phyloP scores from a whole-genome alignment of 345 rosid species.

The Hibiscus trionum region DNA sequence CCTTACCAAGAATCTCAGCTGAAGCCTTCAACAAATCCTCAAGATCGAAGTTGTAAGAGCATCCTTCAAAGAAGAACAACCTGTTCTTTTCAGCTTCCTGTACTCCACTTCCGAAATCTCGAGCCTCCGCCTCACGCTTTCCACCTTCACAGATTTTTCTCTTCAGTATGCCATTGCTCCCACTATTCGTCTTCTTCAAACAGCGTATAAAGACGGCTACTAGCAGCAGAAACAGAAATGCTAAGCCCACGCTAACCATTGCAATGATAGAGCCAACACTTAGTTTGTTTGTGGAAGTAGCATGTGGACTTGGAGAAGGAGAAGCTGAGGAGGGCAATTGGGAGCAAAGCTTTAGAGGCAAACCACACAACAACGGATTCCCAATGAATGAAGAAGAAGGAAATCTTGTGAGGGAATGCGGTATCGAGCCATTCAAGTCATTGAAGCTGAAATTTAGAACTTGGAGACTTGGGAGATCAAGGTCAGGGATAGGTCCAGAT shows the following conservation, averaged over 20 bases:
- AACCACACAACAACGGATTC: constrained; percentile 56
- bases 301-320: constrained; percentile 23
- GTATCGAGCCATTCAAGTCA: constrained; percentile 56
- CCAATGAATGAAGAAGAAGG: constrained; percentile 47
- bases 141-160: constrained; percentile 24
- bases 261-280: constrained; percentile 37
- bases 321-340: constrained; percentile 22
- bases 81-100: constrained; percentile 86
- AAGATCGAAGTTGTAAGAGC: constrained; percentile 50
- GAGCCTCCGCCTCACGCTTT: constrained; percentile 23
- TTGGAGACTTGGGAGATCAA: constrained; percentile 42
- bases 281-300: constrained; percentile 26
- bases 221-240: constrained; percentile 32
- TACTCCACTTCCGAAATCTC: constrained; percentile 75
- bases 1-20: constrained; percentile 84
- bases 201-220: constrained; percentile 30
- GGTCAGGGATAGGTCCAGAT: constrained; percentile 35
- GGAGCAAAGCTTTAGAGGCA: constrained; percentile 41
- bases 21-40: constrained; percentile 85
- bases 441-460: constrained; percentile 54
- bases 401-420: constrained; percentile 37
- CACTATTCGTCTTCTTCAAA: constrained; percentile 26
- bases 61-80: constrained; percentile 64
- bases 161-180: constrained; percentile 20
- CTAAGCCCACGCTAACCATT: constrained; percentile 14